phyloP scores from a whole-genome alignment of 441 rosid genomes.

The Bruguiera hainesii region DNA sequence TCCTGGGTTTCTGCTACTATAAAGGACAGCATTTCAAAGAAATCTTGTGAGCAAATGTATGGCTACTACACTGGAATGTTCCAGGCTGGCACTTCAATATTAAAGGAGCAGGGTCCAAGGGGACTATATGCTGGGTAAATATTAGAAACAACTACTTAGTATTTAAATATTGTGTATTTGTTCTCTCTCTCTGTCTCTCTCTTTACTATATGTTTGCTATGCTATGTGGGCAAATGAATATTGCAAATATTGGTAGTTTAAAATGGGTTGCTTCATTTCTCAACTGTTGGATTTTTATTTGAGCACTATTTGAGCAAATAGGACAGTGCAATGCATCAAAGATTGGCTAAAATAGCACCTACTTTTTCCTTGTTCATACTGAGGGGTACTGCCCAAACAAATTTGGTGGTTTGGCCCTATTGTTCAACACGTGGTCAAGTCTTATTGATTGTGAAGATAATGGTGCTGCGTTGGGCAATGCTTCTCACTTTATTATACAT shows the following conservation, averaged over 20 bases:
- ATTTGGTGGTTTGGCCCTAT: background rate
- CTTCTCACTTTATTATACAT: background rate
- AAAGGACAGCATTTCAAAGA: conserved; percentile 36
- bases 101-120: conserved; percentile 77
- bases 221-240: background rate
- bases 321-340: background rate
- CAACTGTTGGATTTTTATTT: background rate
- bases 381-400: background rate
- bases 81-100: conserved; percentile 83
- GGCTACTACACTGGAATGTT: conserved; percentile 80
- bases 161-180: conserved; percentile 4
- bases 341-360: background rate
- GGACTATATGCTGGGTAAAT: conserved; percentile 90
- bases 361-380: background rate
- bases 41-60: conserved; percentile 57
- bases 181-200: background rate
- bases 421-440: background rate
- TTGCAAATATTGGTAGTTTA: background rate
- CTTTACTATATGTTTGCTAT: background rate
- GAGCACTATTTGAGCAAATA: background rate
- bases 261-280: background rate
- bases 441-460: conserved; percentile 2
- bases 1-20: conserved; percentile 61
- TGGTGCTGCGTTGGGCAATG: background rate
- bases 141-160: background rate